phyloP scores from a whole-genome alignment of 768 basidiomycete species.

The Auricularia sp. region DNA sequence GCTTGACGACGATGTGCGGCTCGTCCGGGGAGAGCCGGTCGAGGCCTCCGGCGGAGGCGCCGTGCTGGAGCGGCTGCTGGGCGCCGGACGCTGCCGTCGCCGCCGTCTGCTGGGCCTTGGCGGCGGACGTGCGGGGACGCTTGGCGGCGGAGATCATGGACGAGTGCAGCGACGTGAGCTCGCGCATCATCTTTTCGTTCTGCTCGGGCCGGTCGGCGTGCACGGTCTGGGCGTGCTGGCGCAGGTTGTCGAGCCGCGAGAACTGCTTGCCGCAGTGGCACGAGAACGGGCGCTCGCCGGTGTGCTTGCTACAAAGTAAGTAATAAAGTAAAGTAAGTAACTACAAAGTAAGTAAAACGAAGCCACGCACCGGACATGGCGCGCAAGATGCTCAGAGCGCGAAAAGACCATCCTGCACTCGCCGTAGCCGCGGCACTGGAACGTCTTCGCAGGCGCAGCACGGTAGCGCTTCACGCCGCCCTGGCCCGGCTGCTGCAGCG shows the following conservation, averaged over 20 bases:
- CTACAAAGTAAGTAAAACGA: neutral
- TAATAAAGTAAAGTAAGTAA: neutral
- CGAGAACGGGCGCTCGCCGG: conserved; percentile 90
- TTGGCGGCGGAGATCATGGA: conserved; percentile 50
- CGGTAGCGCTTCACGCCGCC: conserved; percentile 50
- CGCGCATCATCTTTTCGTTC: conserved; percentile 88
- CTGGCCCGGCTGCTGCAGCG: no score
- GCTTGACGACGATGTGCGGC: neutral
- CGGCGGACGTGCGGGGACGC: conserved; percentile 6
- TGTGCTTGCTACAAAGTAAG: conserved; percentile 68
- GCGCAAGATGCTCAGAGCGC: conserved; percentile 87
- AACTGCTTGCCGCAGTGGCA: conserved; percentile 96
- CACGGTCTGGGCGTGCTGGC: conserved; percentile 94
- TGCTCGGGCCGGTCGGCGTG: conserved; percentile 75
- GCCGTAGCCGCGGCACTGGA: conserved; percentile 89
- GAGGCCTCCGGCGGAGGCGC: no score
- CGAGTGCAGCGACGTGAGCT: conserved; percentile 74
- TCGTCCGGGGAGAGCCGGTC: neutral
- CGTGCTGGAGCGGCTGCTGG: no score
- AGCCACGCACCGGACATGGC: conserved; percentile 75
- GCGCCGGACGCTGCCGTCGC: no score
- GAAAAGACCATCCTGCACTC: conserved; percentile 96
- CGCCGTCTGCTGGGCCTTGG: neutral
- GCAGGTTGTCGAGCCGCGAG: conserved; percentile 90
- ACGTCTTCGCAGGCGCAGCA: conserved; percentile 83